Conservation (phyloP, 2,329 filamentous ascomycete genomes). For the Cadophora malorum region DNA sequence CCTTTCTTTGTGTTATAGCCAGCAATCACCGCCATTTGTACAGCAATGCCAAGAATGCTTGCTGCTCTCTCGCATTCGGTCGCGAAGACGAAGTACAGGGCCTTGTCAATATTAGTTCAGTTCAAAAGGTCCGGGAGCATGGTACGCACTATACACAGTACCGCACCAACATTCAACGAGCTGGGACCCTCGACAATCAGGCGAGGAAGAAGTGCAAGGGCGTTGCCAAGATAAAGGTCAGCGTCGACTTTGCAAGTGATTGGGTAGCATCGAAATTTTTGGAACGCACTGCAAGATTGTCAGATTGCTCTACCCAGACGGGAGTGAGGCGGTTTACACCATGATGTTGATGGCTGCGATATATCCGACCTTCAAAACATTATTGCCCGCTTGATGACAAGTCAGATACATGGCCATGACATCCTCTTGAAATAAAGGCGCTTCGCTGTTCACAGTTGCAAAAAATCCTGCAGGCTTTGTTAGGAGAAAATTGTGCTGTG, state of each 20-base stretch:
- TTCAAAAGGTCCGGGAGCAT: background rate
- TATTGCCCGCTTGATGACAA: background rate
- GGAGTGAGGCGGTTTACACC: background rate
- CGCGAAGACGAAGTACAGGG: background rate
- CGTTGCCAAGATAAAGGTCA: constrained; percentile 9
- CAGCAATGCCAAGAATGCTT: constrained; percentile 12
- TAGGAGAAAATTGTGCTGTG: background rate
- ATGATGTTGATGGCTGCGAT: constrained; percentile 17
- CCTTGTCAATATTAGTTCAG: background rate
- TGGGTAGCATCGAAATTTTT: constrained; percentile 11
- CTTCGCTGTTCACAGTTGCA: background rate
- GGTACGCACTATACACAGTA: constrained; percentile 3
- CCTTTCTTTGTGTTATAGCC: constrained; percentile 6
- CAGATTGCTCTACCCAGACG: background rate
- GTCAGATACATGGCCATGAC: background rate
- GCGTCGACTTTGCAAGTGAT: background rate
- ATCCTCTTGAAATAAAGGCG: constrained; percentile 10
- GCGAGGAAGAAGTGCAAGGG: constrained; percentile 10
- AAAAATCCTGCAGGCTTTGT: background rate
- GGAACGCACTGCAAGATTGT: constrained; percentile 7
- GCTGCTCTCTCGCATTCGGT: background rate
- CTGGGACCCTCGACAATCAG: constrained; percentile 7
- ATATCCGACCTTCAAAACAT: background rate
- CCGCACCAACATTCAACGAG: background rate
- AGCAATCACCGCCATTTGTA: constrained; percentile 17